Percentiles rank a stretch among this genome's conserved stretches.
Evolutionary conservation across 768 basidiomycete genomes (phyloP).

Genomic region (Pisolithus microcarpus): DNA sequence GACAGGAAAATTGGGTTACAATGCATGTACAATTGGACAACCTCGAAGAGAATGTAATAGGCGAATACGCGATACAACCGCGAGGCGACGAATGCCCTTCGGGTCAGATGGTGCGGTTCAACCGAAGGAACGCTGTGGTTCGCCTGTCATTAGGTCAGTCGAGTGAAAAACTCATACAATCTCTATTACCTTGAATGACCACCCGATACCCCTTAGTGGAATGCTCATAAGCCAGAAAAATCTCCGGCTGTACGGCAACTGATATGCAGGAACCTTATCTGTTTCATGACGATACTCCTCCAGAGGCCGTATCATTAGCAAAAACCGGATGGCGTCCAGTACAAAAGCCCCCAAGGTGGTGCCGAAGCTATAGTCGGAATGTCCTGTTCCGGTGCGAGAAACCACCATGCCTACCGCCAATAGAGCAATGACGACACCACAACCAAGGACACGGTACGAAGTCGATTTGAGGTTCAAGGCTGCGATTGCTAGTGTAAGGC

Average conservation of each 20-base stretch:
- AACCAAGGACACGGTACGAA: background rate
- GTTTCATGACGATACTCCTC: background rate
- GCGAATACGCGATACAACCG: too few species aligned
- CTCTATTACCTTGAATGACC: background rate
- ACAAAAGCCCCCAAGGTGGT: background rate
- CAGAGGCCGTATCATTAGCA: background rate
- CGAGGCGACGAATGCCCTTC: too few species aligned
- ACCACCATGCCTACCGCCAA: background rate
- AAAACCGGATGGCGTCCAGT: background rate
- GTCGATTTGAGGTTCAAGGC: background rate
- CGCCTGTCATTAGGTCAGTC: too few species aligned
- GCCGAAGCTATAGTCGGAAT: too few species aligned
- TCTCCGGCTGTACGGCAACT: background rate
- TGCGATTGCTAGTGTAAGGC: background rate
- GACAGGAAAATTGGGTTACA: constrained; percentile 1
- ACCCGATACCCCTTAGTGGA: background rate
- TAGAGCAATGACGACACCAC: background rate
- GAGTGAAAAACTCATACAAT: too few species aligned
- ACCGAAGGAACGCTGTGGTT: too few species aligned
- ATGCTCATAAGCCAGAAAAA: background rate
- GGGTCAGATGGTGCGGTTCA: too few species aligned
- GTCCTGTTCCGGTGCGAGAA: background rate
- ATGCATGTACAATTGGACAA: background rate
- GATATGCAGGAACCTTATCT: background rate
- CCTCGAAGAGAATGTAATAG: background rate